A percentile compares a stretch with the other conserved stretches of the same genome.
Evolutionary conservation across 202 grass and related monocot genomes (phyloP).

Genomic region (Zoysia matrella): DNA sequence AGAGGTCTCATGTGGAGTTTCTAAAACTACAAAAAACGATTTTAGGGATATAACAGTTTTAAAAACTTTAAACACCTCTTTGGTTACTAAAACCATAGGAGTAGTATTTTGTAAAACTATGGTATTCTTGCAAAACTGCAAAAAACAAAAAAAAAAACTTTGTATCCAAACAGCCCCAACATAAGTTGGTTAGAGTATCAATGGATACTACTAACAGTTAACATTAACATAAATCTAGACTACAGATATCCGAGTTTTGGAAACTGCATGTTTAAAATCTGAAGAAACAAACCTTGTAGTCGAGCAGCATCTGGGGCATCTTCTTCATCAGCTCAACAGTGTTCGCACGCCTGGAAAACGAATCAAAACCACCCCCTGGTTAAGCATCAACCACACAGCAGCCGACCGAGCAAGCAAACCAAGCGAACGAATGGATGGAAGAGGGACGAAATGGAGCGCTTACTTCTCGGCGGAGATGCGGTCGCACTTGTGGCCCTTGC

Average conservation of each 20-base stretch:
- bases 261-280: background rate
- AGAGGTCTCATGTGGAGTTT: too few relatives aligned
- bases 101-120: too few relatives aligned
- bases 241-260: too few relatives aligned
- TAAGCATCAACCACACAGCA: background rate
- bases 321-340: conserved; percentile 97
- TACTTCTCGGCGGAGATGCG: conserved; percentile 94
- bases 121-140: too few relatives aligned
- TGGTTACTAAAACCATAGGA: too few relatives aligned
- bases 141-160: too few relatives aligned
- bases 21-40: too few relatives aligned
- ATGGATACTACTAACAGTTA: background rate
- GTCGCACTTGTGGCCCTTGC: conserved; percentile 96
- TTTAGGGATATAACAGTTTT: too few relatives aligned
- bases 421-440: background rate
- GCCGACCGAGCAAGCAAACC: background rate
- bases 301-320: conserved; percentile 93
- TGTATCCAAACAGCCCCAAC: background rate
- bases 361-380: background rate
- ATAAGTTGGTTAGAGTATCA: background rate
- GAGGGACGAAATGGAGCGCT: conserved; percentile 5
- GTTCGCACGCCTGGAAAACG: conserved; percentile 67
- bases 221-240: background rate
- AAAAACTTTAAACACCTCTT: too few relatives aligned
- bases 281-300: conserved; percentile 75